Conservation (phyloP, 441 rosid genomes). For the Arabidopsis hybrid region DNA sequence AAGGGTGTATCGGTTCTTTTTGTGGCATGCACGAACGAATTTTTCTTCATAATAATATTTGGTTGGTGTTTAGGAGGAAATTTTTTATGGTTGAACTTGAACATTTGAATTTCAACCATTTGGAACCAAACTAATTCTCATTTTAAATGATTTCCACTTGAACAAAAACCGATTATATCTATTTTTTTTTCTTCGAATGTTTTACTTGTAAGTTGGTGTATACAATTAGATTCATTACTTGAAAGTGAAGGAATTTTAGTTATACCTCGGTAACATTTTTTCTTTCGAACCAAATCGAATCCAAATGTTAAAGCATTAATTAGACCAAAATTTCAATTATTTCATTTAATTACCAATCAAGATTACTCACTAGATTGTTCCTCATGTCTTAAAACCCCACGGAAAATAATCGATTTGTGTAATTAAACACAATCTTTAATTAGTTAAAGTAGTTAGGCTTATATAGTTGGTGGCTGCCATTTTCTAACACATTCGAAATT, state of each 20-base stretch:
- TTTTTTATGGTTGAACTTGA: background rate
- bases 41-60: conserved; percentile 1
- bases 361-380: background rate
- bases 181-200: background rate
- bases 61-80: conserved; percentile 14
- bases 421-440: conserved; percentile 1
- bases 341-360: background rate
- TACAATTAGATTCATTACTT: background rate
- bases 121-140: background rate
- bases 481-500: conserved; percentile 39
- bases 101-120: background rate
- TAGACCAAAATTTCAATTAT: background rate
- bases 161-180: background rate
- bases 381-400: too few relatives aligned
- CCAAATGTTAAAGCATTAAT: conserved; percentile 2
- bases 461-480: conserved; percentile 45
- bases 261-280: background rate
- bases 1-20: conserved; percentile 4
- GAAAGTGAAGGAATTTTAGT: background rate
- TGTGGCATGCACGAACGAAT: conserved; percentile 45
- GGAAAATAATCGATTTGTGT: too few relatives aligned
- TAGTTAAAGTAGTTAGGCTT: conserved; percentile 43
- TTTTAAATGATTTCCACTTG: background rate
- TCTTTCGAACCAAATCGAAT: background rate
- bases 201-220: conserved; percentile 3